Evolutionary conservation across 306 rosid species (phyloP).

Genomic region (Abrus pulchellus): DNA sequence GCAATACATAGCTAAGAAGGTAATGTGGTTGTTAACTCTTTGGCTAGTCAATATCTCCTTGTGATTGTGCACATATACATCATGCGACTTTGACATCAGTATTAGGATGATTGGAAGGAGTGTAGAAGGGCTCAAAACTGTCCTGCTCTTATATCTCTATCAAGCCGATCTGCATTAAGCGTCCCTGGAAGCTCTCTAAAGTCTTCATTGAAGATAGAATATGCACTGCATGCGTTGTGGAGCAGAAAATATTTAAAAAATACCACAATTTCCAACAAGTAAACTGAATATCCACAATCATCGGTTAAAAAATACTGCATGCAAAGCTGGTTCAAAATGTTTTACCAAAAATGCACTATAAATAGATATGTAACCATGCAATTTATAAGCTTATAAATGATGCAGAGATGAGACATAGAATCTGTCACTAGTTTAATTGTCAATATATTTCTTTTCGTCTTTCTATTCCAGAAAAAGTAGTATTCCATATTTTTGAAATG

Average conservation of each 20-base stretch:
- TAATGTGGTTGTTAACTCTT: constrained; percentile 33
- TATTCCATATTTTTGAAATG: constrained; percentile 9
- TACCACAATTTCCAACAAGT: constrained; percentile 13
- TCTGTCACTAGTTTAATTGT: not conserved
- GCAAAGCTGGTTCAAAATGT: constrained; percentile 20
- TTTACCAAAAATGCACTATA: not conserved
- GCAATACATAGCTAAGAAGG: constrained; percentile 9
- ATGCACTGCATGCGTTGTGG: constrained; percentile 70
- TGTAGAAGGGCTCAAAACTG: constrained; percentile 68
- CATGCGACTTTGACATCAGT: constrained; percentile 37
- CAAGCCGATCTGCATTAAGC: constrained; percentile 85
- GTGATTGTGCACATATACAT: constrained; percentile 44
- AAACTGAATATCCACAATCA: constrained; percentile 29
- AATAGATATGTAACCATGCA: constrained; percentile 27
- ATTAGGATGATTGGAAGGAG: constrained; percentile 27
- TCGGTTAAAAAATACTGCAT: not conserved
- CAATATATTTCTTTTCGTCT: not conserved
- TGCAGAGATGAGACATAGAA: not conserved
- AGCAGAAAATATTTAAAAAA: constrained; percentile 22
- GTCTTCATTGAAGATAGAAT: constrained; percentile 95
- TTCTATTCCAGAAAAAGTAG: not conserved
- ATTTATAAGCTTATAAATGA: constrained; percentile 19
- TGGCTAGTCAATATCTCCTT: constrained; percentile 19
- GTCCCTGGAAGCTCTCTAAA: constrained; percentile 96
- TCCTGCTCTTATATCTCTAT: constrained; percentile 88